Conservation (phyloP, 163 green algal genomes). For the Picocystis sp. region DNA sequence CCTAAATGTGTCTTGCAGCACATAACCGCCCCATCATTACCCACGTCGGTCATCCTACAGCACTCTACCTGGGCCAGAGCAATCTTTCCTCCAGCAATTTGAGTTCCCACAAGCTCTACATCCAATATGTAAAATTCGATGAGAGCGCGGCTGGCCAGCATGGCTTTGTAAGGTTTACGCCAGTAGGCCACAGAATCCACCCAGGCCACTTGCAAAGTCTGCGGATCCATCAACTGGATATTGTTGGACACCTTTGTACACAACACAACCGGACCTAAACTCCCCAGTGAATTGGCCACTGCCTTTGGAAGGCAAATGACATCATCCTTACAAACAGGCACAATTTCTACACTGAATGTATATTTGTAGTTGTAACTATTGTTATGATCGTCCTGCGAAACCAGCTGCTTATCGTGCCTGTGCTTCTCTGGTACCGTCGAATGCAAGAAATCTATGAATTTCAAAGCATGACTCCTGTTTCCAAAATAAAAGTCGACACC, state of each 20-base stretch:
- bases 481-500: conserved; percentile 94
- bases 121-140: conserved; percentile 83
- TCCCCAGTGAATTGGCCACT: conserved; percentile 41
- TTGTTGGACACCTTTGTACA: conserved; percentile 64
- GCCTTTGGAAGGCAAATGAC: conserved; percentile 76
- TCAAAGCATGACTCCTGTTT: conserved; percentile 63
- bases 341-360: conserved; percentile 93
- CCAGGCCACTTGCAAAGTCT: conserved; percentile 44
- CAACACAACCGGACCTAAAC: conserved; percentile 71
- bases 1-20: conserved; percentile 67
- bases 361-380: conserved; percentile 98
- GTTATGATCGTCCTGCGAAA: conserved; percentile 83
- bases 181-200: conserved; percentile 62
- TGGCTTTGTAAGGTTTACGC: conserved; percentile 40
- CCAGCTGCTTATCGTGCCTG: conserved; percentile 87
- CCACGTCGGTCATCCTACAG: conserved; percentile 72
- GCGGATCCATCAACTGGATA: conserved; percentile 72
- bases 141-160: conserved; percentile 49
- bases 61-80: conserved; percentile 53
- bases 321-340: conserved; percentile 80
- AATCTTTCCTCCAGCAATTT: conserved; percentile 11
- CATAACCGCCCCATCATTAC: conserved; percentile 74
- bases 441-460: conserved; percentile 91
- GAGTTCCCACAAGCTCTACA: conserved; percentile 36
- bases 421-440: conserved; percentile 50